Conservation (phyloP, 352 stramenopile genomes). For the Phytophthora uliginosa region DNA sequence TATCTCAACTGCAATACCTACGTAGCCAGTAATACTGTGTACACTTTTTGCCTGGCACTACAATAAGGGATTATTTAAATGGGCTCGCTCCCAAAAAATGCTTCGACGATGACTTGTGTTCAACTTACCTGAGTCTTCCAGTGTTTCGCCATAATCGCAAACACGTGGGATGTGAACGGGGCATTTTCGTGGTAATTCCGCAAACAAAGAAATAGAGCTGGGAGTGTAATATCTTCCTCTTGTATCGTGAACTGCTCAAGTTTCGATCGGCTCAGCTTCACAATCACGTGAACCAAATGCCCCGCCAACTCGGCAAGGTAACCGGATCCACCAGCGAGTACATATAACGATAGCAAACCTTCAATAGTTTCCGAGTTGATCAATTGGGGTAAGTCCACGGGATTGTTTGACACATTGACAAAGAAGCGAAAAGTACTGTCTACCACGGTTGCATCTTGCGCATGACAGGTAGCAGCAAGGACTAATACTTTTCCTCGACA, state of each 20-base stretch:
- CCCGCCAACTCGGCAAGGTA: slow-evolving; percentile 45
- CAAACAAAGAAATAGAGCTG: slow-evolving; percentile 76
- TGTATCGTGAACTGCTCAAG: slow-evolving; percentile 58
- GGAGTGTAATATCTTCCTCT: slow-evolving; percentile 61
- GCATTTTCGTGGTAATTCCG: slow-evolving; percentile 55
- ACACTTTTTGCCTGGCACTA: slow-evolving; percentile 38
- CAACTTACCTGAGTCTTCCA: slow-evolving; percentile 47
- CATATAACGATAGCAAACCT: slow-evolving; percentile 67
- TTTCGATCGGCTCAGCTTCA: slow-evolving; percentile 43
- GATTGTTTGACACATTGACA: slow-evolving; percentile 59
- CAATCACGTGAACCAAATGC: slow-evolving; percentile 59
- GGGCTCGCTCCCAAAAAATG: background rate
- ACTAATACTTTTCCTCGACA: slow-evolving; percentile 62
- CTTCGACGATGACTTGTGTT: background rate
- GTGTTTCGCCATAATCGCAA: slow-evolving; percentile 64
- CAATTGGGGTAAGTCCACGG: slow-evolving; percentile 54
- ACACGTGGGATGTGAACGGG: slow-evolving; percentile 63
- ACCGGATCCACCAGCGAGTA: slow-evolving; percentile 40
- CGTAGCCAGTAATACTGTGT: slow-evolving; percentile 63
- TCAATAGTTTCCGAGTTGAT: slow-evolving; percentile 69
- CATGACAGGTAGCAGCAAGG: slow-evolving; percentile 42
- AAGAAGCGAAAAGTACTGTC: slow-evolving; percentile 66
- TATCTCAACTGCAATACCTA: slow-evolving; percentile 68
- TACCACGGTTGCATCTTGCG: slow-evolving; percentile 43
- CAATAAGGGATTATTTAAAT: background rate